Evolutionary conservation across 495 filamentous ascomycete genomes (phyloP).

Genomic region (Articulospora tetracladia): DNA sequence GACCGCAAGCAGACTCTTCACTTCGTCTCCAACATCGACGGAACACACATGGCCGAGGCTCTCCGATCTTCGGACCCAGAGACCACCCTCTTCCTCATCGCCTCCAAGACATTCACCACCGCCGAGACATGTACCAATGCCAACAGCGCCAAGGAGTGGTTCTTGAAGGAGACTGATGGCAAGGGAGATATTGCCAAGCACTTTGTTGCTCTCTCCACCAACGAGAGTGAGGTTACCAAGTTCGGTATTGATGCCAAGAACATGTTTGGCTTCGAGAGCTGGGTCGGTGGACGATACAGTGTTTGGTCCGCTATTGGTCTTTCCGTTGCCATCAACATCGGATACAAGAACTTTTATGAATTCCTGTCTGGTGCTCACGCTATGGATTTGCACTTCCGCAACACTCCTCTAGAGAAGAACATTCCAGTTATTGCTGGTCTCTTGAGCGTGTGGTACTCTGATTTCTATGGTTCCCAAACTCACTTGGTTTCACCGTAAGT

Average conservation of each 20-base stretch:
- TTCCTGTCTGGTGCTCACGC: slow-evolving; percentile 94
- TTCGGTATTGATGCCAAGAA: slow-evolving; percentile 97
- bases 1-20: slow-evolving; percentile 80
- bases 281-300: slow-evolving; percentile 97
- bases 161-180: slow-evolving; percentile 72
- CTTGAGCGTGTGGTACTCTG: slow-evolving; percentile 95
- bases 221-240: slow-evolving; percentile 90
- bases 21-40: slow-evolving; percentile 99
- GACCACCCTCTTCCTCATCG: slow-evolving; percentile 95
- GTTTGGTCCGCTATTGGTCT: slow-evolving; percentile 99
- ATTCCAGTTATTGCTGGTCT: slow-evolving; percentile 91
- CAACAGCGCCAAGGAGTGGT: slow-evolving; percentile 95
- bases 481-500: slow-evolving; percentile 87
- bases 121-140: slow-evolving; percentile 97
- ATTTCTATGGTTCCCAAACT: slow-evolving; percentile 97
- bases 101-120: slow-evolving; percentile 99
- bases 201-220: slow-evolving; percentile 97
- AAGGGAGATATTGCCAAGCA: slow-evolving; percentile 93
- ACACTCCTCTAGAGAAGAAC: slow-evolving; percentile 87
- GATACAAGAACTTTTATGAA: slow-evolving; percentile 94
- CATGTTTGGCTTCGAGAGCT: slow-evolving; percentile 98
- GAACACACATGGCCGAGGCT: slow-evolving; percentile 95
- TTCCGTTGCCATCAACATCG: slow-evolving; percentile 89
- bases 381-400: slow-evolving; percentile 98
- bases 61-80: slow-evolving; percentile 85